Base-by-base conservation (phyloP, 805 yeast species). In the Candida loeiensis region DNA sequence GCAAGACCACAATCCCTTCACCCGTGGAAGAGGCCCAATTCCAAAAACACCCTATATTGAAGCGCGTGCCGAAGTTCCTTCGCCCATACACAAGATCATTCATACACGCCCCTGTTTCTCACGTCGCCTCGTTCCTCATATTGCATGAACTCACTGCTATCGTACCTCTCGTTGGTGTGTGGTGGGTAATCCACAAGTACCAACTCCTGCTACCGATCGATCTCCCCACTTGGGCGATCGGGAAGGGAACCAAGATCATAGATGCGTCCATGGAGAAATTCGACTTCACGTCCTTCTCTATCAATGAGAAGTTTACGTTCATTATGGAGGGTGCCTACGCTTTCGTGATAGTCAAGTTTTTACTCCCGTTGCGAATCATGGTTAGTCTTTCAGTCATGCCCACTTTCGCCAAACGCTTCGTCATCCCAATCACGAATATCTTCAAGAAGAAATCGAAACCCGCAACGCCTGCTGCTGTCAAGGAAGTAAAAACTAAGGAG, bases 91-190 rank as follows among this genome's bases (percentile, higher is more conserved):
- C 81, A 1, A 55, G 56, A 5, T 65, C 70, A 36, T 69, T 82
- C 43, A 59, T 70, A 14, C 54, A 68, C 35, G 80, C 85, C 0
- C 88, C 88, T 1, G 58, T 77, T 3, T 66, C 82, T 1, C 80
- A 80, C 54, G 66, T 82, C 9, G 69, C 83, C 0, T 69, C 89
- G 2, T 85, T 85, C 50, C 48, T 85, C 4, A 55, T 85, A 3
- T 64, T 85, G 11, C 95, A 85, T 53, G 95, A 85, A 53, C 46
- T 85, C 30, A 73, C 90, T 0, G 95, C 95, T 2, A 69, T 85
- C 2, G 72, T 75, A 20, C 95, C 95, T 1, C 64, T 85, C 36
- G 63, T 83, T 28, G 80, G 79, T 0, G 49, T 84, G 2, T 83
- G 91, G 89, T 83, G 77, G 51, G 46, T 69, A 1, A 70, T 85